phyloP scores from a whole-genome alignment of 345 rosid genomes.

The Fremontodendron californicum region DNA sequence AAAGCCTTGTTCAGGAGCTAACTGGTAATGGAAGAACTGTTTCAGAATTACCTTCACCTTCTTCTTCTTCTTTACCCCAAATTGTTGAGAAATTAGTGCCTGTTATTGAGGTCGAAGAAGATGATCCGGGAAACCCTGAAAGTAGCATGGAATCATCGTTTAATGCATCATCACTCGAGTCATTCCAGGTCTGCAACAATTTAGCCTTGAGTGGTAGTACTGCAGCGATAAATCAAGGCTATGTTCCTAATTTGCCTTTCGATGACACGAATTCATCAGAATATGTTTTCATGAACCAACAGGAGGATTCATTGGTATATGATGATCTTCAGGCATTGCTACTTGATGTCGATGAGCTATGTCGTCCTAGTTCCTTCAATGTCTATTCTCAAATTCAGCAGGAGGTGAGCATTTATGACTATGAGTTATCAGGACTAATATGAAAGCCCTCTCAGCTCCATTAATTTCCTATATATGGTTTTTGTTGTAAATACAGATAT shows the following conservation, averaged over 20 bases:
- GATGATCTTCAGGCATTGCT: constrained; percentile 5
- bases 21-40: constrained; percentile 27
- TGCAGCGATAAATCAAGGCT: not conserved
- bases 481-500: not conserved
- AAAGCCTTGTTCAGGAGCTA: constrained; percentile 35
- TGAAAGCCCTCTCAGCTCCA: not conserved
- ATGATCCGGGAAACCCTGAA: not conserved
- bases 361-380: not conserved
- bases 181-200: not conserved
- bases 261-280: not conserved
- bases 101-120: constrained; percentile 1
- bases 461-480: not conserved
- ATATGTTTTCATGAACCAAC: not conserved
- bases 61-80: constrained; percentile 1
- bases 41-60: not conserved
- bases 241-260: not conserved
- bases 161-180: not conserved
- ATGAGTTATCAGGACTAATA: constrained; percentile 23
- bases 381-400: constrained; percentile 14
- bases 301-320: not conserved
- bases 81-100: not conserved
- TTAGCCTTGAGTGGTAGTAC: not conserved
- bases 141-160: constrained; percentile 4
- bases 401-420: constrained; percentile 27
- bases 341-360: not conserved